A percentile compares a stretch with the other conserved stretches of the same genome.
These are phyloP conservation scores for Rhizopogon vulgaris DNA, from an alignment of 768 basidiomycete genomes.

Conservation along the genomic window DNA sequence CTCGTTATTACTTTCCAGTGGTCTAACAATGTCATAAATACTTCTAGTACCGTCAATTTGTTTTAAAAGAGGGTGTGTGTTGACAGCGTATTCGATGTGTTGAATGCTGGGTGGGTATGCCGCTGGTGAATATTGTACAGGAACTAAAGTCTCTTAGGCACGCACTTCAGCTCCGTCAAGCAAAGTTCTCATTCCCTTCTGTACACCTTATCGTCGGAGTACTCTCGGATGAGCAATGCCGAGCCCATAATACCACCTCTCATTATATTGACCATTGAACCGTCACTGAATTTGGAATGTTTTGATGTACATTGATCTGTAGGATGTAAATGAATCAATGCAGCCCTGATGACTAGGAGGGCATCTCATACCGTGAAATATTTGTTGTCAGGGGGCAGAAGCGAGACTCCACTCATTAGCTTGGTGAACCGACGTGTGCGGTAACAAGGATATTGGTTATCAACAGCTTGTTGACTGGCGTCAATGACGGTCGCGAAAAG, in stretches of 20 bases:
- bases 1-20: too few species aligned
- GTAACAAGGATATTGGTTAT: background rate
- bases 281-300: background rate
- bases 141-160: constrained; percentile 32
- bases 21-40: too few species aligned
- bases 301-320: background rate
- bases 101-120: constrained; percentile 47
- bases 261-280: background rate
- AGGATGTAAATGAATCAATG: background rate
- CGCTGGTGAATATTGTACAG: background rate
- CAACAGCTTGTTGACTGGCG: background rate
- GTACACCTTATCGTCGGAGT: constrained; percentile 79
- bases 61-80: constrained; percentile 82
- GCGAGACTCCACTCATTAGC: background rate
- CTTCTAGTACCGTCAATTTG: too few species aligned
- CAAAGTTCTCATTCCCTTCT: constrained; percentile 81
- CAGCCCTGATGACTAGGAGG: background rate
- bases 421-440: background rate
- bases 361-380: background rate
- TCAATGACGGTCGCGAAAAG: too few species aligned
- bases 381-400: background rate
- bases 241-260: constrained; percentile 34
- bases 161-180: constrained; percentile 81
- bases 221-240: constrained; percentile 63
- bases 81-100: constrained; percentile 65